A percentile compares a stretch with the other conserved stretches of the same genome.
These are phyloP conservation scores for Papilionanthe hybrid DNA, from an alignment of 116 monocot genomes.

Conservation along the genomic window DNA sequence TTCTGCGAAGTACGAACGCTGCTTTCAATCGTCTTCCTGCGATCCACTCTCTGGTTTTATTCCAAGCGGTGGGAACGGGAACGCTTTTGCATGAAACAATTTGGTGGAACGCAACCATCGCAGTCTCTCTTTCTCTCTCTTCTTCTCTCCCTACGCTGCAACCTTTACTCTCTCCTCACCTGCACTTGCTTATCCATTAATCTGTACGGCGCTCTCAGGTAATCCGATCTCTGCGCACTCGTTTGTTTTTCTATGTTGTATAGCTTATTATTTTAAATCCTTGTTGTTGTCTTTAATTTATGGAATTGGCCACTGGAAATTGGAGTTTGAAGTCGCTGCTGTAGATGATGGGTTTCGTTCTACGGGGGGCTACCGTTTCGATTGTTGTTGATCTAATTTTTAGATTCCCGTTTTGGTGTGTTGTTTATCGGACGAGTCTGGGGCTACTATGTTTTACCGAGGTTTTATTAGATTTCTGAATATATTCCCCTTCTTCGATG, in stretches of 20 bases:
- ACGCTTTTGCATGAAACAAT: conserved; percentile 6
- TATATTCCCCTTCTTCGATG: not conserved
- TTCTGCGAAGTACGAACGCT: not conserved
- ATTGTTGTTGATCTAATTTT: not conserved
- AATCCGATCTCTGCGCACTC: not conserved
- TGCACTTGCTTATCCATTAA: not conserved
- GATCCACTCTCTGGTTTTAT: conserved; percentile 5
- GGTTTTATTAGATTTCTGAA: not conserved
- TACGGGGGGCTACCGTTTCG: not conserved
- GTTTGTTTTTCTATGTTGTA: too few relatives aligned
- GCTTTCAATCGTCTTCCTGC: not conserved
- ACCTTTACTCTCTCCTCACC: not conserved
- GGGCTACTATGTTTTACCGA: not conserved
- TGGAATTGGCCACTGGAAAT: not conserved
- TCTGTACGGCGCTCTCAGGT: not conserved
- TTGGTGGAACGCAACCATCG: conserved; percentile 5
- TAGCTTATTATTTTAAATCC: too few relatives aligned
- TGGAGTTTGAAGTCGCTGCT: not conserved
- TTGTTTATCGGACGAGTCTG: not conserved
- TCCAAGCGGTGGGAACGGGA: not conserved
- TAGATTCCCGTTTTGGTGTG: not conserved
- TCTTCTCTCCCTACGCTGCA: not conserved
- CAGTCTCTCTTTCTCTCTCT: not conserved
- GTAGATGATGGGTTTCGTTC: not conserved
- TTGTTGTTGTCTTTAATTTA: not conserved